These are phyloP conservation scores for Trichocladium antarcticum DNA, from an alignment of 495 filamentous ascomycete species.

Conservation along the genomic window DNA sequence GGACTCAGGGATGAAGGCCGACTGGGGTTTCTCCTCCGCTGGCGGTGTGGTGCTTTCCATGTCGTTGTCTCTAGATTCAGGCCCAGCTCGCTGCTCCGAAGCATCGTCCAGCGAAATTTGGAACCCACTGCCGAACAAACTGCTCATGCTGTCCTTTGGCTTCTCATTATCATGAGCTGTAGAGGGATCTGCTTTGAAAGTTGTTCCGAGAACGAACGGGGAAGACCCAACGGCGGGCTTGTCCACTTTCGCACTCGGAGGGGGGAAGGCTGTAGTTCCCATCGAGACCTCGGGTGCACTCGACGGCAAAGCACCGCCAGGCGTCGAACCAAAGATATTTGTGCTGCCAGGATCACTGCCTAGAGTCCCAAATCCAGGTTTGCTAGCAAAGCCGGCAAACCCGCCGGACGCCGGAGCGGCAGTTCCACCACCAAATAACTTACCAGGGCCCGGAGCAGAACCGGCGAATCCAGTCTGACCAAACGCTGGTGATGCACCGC, in stretches of 20 bases:
- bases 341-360: conserved; percentile 27
- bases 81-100: conserved; percentile 30
- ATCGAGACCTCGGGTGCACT: conserved; percentile 30
- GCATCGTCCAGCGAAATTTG: conserved; percentile 39
- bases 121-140: conserved; percentile 50
- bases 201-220: conserved; percentile 63
- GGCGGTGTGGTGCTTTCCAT: conserved; percentile 40
- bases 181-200: conserved; percentile 63
- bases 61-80: conserved; percentile 48
- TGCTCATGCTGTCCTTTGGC: conserved; percentile 35
- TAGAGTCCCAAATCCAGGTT: conserved; percentile 46
- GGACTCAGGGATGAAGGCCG: conserved; percentile 31
- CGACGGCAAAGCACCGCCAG: conserved; percentile 31
- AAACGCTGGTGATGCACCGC: conserved; percentile 26
- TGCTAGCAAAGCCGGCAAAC: conserved; percentile 50
- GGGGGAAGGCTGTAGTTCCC: conserved; percentile 34
- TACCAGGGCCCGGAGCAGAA: conserved; percentile 9
- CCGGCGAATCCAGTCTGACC: conserved; percentile 30
- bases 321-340: conserved; percentile 42
- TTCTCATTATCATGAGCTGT: conserved; percentile 50
- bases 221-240: conserved; percentile 46
- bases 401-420: conserved; percentile 30
- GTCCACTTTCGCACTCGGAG: conserved; percentile 20
- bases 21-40: conserved; percentile 26
- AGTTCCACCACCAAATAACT: conserved; percentile 29